Evolutionary conservation across 139 green algal species (phyloP), one percentile per base, ranked within the genome.

Genomic region (Pleodorina starrii): DNA sequence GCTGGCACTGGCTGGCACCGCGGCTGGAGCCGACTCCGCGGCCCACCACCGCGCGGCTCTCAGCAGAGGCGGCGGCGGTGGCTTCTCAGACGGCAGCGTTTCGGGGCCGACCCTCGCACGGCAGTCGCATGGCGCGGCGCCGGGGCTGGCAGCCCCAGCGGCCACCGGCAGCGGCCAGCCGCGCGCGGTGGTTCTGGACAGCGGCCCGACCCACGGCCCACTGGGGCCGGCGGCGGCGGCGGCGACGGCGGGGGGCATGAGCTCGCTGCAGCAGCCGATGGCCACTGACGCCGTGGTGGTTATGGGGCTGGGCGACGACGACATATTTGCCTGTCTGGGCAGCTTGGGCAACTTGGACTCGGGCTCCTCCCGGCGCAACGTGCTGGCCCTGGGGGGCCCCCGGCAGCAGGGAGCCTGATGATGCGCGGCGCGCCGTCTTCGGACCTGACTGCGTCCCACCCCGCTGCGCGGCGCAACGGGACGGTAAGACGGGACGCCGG

Each of bases 261-360:
- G 44, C 74, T 82, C 74, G 4, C 44, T 82, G 44, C 44, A 46
- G 44, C 74, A 57, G 29, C 74, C 74, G 9, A 29, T 25, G 6
- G 44, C 25, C 1, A 82, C 74, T 6, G 74, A 82, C 27, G 74
- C 74, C 29, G 74, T 48, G 27, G 74, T 82, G 44, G 74, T 82
- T 25, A 82, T 82, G 74, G 74, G 74, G 2, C 43, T 82, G 29
- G 74, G 38, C 6, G 74, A 82, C 12, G 44, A 82, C 6, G 74
- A 82, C 44, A 66, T 82, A 5, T 23, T 82, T 44, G 43, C 44
- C 25, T 82, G 72, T 36, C 23, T 82, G 32, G 44, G 74, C 74
- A 44, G 74, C 4, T 6, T 63, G 69, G 35, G 48, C 54, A 25
- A n/a, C n/a, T n/a, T n/a, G n/a, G n/a, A n/a, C n/a, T n/a, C n/a